Base-by-base conservation (phyloP, 768 basidiomycete species). In the Lactifluus hygrophoroides region DNA sequence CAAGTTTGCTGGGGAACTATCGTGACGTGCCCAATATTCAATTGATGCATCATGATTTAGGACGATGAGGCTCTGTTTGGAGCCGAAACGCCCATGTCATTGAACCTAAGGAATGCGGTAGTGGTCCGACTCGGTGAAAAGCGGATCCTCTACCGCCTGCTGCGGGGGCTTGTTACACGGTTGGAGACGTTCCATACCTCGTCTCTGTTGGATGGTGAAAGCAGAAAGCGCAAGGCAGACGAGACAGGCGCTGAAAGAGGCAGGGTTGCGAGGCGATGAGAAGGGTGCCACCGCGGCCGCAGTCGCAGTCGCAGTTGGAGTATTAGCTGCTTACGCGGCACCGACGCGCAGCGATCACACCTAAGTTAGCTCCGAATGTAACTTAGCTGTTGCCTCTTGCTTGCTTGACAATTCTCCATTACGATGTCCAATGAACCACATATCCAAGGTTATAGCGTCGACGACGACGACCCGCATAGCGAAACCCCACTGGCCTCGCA, bases 101-200 rank as follows among this genome's bases (percentile, higher is more conserved):
- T 73, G 52, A 81, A 83, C 63, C 78, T 75, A 65, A 75, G 74
- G 58, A 75, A 84, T 57, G 91, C 92, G 1, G 67, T 85, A 8
- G 72, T 88, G 46, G 89, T 93, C 13, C 78, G 92, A 35, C 68
- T 90, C 10, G 88, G 89, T 4, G 92, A 94, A 73, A 92, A 92
- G 72, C 72, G 78, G 23, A 83, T 93, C 13, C 66, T 94, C 54
- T 66, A 65, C 2, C 64, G 40, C 13, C 28, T 62, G 23, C 28
- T 50, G 30, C 60, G 30, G 25, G 27, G 11, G 8, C 45, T 61
- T 28, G 42, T 35, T 11, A 8, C 21, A 4, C 37, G 32, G n/a
- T 13, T 54, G 23, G 57, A 46, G 30, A 13, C 40, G 13, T 28
- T 17, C 19, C 27, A 25, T 30, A 10, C 37, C 17, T n/a, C 30